Percentiles rank a stretch among this genome's conserved stretches.
Conservation (phyloP, 2,329 filamentous ascomycete species). For the Diaporthe velutina region DNA sequence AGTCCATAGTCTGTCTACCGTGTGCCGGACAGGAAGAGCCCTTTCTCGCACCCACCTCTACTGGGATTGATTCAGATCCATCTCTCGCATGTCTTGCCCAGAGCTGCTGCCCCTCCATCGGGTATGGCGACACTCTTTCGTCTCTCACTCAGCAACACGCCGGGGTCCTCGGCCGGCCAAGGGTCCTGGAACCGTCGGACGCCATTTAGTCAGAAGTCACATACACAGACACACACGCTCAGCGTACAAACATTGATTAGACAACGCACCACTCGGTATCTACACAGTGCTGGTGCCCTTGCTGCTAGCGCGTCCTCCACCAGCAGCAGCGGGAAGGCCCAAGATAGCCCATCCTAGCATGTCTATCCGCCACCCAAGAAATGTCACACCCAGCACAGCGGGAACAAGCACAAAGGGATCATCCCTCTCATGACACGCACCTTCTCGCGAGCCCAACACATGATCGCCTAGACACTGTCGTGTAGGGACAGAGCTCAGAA, state of each 20-base stretch:
- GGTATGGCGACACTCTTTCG: slow-evolving; percentile 19
- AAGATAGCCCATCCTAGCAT: slow-evolving; percentile 12
- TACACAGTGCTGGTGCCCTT: slow-evolving; percentile 3
- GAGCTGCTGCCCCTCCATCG: slow-evolving; percentile 29
- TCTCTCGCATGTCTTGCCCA: slow-evolving; percentile 34
- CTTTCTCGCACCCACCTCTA: not conserved
- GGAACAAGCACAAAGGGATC: slow-evolving; percentile 19
- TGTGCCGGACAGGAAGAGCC: not conserved
- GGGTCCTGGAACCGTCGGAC: slow-evolving; percentile 8
- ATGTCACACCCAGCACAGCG: slow-evolving; percentile 16
- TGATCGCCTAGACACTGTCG: not conserved
- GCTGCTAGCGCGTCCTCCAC: not conserved
- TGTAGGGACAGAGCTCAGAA: not conserved
- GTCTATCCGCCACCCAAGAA: slow-evolving; percentile 21
- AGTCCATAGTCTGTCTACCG: not conserved
- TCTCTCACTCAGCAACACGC: slow-evolving; percentile 25
- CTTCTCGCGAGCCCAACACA: not conserved
- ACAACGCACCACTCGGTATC: not conserved
- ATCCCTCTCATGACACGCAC: slow-evolving; percentile 13
- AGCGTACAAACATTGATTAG: not conserved
- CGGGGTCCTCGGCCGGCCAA: slow-evolving; percentile 19
- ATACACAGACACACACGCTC: not conserved
- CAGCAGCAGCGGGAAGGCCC: not conserved
- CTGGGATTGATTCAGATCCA: slow-evolving; percentile 31
- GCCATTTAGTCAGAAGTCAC: slow-evolving; percentile 14